Conservation (phyloP, 495 filamentous ascomycete species). For the Penicillium coprophilum region DNA sequence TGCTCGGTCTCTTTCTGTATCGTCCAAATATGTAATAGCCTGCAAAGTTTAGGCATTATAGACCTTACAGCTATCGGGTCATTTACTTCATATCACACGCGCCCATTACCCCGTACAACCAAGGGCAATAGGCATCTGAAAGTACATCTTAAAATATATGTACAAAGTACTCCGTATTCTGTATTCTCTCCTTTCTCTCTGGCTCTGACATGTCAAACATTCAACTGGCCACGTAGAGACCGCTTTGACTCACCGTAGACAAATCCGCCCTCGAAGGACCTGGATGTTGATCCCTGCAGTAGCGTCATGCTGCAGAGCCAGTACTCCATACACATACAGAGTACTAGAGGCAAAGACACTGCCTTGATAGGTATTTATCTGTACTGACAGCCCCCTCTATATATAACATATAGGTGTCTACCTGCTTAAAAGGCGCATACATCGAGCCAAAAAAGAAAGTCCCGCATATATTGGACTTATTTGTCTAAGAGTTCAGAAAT, state of each 20-base stretch:
- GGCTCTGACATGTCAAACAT: slow-evolving; percentile 7
- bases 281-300: slow-evolving; percentile 26
- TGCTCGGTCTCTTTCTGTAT: background rate
- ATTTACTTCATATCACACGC: slow-evolving; percentile 11
- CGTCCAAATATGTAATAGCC: background rate
- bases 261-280: slow-evolving; percentile 6
- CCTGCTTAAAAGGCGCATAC: slow-evolving; percentile 15
- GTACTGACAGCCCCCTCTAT: background rate
- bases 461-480: slow-evolving; percentile 5
- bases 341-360: background rate
- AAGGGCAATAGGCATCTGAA: slow-evolving; percentile 22
- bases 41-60: background rate
- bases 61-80: slow-evolving; percentile 1
- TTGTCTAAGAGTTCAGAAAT: background rate
- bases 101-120: slow-evolving; percentile 32
- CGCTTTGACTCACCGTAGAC: slow-evolving; percentile 26
- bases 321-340: background rate
- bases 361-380: background rate
- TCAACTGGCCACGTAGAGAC: slow-evolving; percentile 2
- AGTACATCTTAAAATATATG: background rate
- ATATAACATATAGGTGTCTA: slow-evolving; percentile 3
- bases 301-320: slow-evolving; percentile 27
- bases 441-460: background rate
- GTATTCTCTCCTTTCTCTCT: background rate
- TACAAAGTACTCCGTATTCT: too few species aligned